A percentile compares a stretch with the other conserved stretches of the same genome.
phyloP scores from a whole-genome alignment of 2,329 filamentous ascomycete genomes.

The Periconia sp. region DNA sequence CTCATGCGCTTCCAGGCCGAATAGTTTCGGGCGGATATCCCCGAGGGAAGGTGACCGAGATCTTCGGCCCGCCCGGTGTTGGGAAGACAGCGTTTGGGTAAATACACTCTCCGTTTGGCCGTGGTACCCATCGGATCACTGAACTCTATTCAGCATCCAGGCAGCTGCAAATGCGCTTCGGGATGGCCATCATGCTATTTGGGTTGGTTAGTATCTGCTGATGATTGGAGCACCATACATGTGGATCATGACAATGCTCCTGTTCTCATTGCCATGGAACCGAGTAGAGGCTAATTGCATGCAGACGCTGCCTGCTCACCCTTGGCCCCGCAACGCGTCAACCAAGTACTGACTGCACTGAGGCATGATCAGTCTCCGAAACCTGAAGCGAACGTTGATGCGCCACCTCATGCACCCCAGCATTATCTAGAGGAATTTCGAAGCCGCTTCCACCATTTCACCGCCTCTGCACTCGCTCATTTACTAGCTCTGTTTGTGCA shows the following conservation, averaged over 20 bases:
- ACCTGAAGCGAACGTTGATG: slow-evolving; percentile 2
- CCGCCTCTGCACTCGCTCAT: slow-evolving; percentile 61
- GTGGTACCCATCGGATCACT: slow-evolving; percentile 17
- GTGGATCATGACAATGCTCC: slow-evolving; percentile 1
- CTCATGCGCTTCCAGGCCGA: slow-evolving; percentile 25
- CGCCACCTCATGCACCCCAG: slow-evolving; percentile 16
- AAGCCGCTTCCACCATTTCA: slow-evolving; percentile 66
- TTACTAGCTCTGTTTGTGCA: slow-evolving; percentile 72
- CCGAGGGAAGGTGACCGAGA: slow-evolving; percentile 78
- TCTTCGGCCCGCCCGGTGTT: slow-evolving; percentile 83
- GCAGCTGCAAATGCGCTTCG: slow-evolving; percentile 65
- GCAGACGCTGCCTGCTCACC: slow-evolving; percentile 54
- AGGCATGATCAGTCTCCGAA: slow-evolving; percentile 2
- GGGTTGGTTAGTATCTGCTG: slow-evolving; percentile 68
- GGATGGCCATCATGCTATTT: slow-evolving; percentile 67
- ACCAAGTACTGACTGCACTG: slow-evolving; percentile 45
- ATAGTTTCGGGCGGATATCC: slow-evolving; percentile 58
- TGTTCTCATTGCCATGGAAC: not conserved
- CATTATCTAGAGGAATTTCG: slow-evolving; percentile 32
- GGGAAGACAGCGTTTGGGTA: slow-evolving; percentile 86
- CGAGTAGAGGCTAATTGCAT: slow-evolving; percentile 25
- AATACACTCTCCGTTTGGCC: slow-evolving; percentile 35
- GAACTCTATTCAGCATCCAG: slow-evolving; percentile 62
- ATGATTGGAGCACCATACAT: slow-evolving; percentile 10
- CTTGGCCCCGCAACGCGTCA: slow-evolving; percentile 52